Conservation (phyloP, 2,329 filamentous ascomycete genomes). For the Stagonosporopsis rhizophila region DNA sequence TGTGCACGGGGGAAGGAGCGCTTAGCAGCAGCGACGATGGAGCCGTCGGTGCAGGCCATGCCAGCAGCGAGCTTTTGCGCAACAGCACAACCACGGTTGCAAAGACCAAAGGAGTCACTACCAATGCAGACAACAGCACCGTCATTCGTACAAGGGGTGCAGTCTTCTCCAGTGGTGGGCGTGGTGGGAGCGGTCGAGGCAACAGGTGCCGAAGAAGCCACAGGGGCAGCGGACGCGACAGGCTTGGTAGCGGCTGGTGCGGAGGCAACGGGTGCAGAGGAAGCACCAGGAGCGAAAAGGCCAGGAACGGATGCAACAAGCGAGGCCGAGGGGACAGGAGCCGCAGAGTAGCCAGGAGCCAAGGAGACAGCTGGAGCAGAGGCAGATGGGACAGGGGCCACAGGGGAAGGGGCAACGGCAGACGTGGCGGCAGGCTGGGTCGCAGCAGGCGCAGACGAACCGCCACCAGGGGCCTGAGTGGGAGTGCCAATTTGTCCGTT, state of each 20-base stretch:
- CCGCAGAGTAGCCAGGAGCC: slow-evolving; percentile 9
- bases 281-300: slow-evolving; percentile 37
- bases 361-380: slow-evolving; percentile 4
- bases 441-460: slow-evolving; percentile 11
- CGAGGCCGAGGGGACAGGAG: slow-evolving; percentile 17
- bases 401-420: slow-evolving; percentile 4
- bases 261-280: slow-evolving; percentile 30
- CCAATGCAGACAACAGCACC: slow-evolving; percentile 56
- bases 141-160: slow-evolving; percentile 49
- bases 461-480: slow-evolving; percentile 10
- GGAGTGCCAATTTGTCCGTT: slow-evolving; percentile 39
- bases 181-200: slow-evolving; percentile 10
- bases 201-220: slow-evolving; percentile 20
- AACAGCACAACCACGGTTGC: slow-evolving; percentile 53
- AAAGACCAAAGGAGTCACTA: slow-evolving; percentile 52
- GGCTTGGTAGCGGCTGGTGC: slow-evolving; percentile 1
- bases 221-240: slow-evolving; percentile 17
- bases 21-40: slow-evolving; percentile 27
- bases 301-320: slow-evolving; percentile 14
- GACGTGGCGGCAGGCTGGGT: slow-evolving; percentile 14
- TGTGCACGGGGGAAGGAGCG: slow-evolving; percentile 38
- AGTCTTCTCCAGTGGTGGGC: slow-evolving; percentile 22
- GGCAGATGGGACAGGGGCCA: not conserved
- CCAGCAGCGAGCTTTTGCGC: slow-evolving; percentile 51
- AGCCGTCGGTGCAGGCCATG: slow-evolving; percentile 50